Base-by-base conservation (phyloP, 768 basidiomycete species). In the Leucocoprinus sp. region DNA sequence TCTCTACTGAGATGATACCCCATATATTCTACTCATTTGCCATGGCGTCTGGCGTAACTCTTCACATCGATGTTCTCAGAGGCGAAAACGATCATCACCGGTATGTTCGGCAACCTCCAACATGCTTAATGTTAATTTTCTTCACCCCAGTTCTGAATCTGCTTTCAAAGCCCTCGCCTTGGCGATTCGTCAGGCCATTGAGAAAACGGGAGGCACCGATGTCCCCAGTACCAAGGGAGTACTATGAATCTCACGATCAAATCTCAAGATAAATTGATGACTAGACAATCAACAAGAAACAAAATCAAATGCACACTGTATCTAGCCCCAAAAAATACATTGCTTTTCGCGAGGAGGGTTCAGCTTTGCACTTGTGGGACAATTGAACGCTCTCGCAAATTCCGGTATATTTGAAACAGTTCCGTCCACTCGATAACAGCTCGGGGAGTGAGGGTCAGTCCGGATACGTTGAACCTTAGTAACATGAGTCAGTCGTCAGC, bases 11-110 rank as follows among this genome's bases (percentile, higher is more conserved):
- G 69, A 97, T 99, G 93, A 82, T 99, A 44, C 90, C 95, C 24
- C 96, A 99, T 61, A 75, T 99, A 43, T 90, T 99, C 63, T 85
- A 96, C 68, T 96, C 93, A 3, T 99, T 99, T 59, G 89, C 95
- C n/a, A 92, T 92, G 52, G 90, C 91, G 0, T 87, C 95, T 1
- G 93, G 93, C 5, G 84, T 82, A 17, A 98, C 96, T 2, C 70
- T 99, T 37, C 95, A 98, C 58, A 75, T 98, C 41, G 96, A 99
- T 57, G 92, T 91, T 34, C 70, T 99, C 34, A 75, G 93, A 26
- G 96, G 96, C 33, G 84, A 91, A 56, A 99, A 99, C 65, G 96
- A 99, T 59, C 96, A 99, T 62, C 96, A 98, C 65, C 81, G 88
- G 95, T 93, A 57, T 49, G 80, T 47, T 5, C n/a, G 26, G 33